Percentiles rank a stretch among this genome's conserved stretches.
phyloP scores from a whole-genome alignment of 257 asterid species.

The Dorcoceras hygrometricum region DNA sequence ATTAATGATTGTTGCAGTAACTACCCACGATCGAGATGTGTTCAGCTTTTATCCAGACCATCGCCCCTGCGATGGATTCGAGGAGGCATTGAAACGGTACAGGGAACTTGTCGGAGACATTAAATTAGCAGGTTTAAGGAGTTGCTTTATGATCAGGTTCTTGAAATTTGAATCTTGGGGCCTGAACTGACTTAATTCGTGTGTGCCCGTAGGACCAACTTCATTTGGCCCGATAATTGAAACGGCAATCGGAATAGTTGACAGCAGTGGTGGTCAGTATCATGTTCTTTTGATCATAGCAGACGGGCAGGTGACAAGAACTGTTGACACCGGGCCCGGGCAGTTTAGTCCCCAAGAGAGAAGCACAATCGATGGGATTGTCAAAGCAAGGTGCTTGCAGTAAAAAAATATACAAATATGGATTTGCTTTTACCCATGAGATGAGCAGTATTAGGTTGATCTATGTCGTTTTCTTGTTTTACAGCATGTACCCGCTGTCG shows the following conservation, averaged over 20 bases:
- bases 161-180: background rate
- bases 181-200: background rate
- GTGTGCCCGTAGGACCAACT: slow-evolving; percentile 80
- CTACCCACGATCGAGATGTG: slow-evolving; percentile 77
- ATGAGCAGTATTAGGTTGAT: background rate
- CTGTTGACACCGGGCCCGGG: slow-evolving; percentile 62
- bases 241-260: slow-evolving; percentile 81
- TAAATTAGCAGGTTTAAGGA: slow-evolving; percentile 60
- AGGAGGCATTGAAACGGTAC: slow-evolving; percentile 70
- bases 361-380: slow-evolving; percentile 73
- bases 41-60: slow-evolving; percentile 68
- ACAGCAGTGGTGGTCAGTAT: slow-evolving; percentile 78
- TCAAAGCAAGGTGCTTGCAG: slow-evolving; percentile 64
- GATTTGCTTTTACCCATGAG: background rate
- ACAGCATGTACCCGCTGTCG: slow-evolving; percentile 79
- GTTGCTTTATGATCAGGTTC: slow-evolving; percentile 4
- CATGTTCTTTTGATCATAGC: slow-evolving; percentile 85
- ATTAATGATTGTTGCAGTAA: slow-evolving; percentile 42
- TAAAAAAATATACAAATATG: background rate
- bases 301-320: slow-evolving; percentile 94
- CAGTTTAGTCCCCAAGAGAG: slow-evolving; percentile 74
- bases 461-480: background rate
- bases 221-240: slow-evolving; percentile 85
- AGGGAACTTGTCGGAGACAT: slow-evolving; percentile 64
- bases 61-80: slow-evolving; percentile 70